These are phyloP conservation scores for Exophiala lecanii-corni DNA, from an alignment of 2,329 filamentous ascomycete species.

Conservation along the genomic window DNA sequence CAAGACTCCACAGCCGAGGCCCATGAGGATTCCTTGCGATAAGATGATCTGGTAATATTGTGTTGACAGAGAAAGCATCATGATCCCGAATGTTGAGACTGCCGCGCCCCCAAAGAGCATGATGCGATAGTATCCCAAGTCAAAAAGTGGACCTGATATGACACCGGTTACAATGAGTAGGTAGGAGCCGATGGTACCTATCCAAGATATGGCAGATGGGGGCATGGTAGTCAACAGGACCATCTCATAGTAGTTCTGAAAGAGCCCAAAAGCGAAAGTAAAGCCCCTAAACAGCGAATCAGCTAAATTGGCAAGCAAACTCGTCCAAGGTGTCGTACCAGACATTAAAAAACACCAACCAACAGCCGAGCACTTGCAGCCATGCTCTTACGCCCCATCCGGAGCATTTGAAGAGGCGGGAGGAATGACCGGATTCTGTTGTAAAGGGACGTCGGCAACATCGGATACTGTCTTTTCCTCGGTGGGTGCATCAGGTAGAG, in stretches of 20 bases:
- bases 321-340: conserved; percentile 60
- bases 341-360: conserved; percentile 68
- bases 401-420: conserved; percentile 39
- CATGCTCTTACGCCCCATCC: conserved; percentile 76
- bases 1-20: conserved; percentile 39
- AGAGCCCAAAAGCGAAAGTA: conserved; percentile 51
- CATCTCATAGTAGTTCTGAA: conserved; percentile 71
- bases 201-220: conserved; percentile 74
- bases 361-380: conserved; percentile 79
- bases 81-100: conserved; percentile 15
- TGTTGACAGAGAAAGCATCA: conserved; percentile 33
- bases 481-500: conserved; percentile 7
- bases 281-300: conserved; percentile 17
- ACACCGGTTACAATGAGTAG: conserved; percentile 78
- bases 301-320: conserved; percentile 7
- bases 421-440: conserved; percentile 1
- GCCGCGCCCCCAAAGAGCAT: conserved; percentile 51
- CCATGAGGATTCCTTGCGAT: conserved; percentile 44
- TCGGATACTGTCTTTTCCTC: conserved; percentile 6
- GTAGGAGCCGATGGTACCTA: conserved; percentile 79
- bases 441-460: not conserved
- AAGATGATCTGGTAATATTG: conserved; percentile 52
- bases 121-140: conserved; percentile 72
- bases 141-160: conserved; percentile 81
- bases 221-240: conserved; percentile 68